Base-by-base conservation (phyloP, 75 land plant genomes). In the Pinus tabuliformis region DNA sequence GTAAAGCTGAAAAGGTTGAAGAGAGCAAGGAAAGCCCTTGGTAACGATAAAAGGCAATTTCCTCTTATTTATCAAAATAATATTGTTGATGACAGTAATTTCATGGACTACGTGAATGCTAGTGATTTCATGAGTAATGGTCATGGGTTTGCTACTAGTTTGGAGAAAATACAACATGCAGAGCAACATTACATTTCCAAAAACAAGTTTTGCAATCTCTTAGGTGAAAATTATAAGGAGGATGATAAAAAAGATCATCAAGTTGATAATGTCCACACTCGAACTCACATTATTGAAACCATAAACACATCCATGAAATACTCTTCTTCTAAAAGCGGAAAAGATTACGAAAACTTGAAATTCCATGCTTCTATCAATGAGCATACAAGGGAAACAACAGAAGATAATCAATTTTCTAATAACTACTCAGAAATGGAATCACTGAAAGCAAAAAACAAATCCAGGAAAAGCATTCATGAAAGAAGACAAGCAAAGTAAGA, bases 1-100 rank as follows among this genome's bases (percentile, higher is more conserved):
- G 26, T 0, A 33, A 33, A 33, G 0, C 2, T 89, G 22, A 89
- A 79, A 76, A 81, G 91, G 15, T 60, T 89, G 79, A 89, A 86
- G 86, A 86, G 73, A 73, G 78, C 74, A 58, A 30, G 59, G 78
- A 42, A 57, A 37, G 17, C 63, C 3, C 63, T 68, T n/a, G 30
- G 49, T 8, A 42, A 65, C 17, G 36, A 65, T 16, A 42, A 52
- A 18, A 15, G 13, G 22, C 72, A 22, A 60, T n/a, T 70, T 36
- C 73, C 45, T 22, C 20, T 64, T 8, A 33, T 11, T 21, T 28
- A 62, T 18, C 15, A 39, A 30, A 37, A 56, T 45, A 39, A 45
- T 6, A 28, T 13, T 15, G n/a, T 17, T 39, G 30, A 21, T 36
- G 30, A 12, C 16, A 16, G n/a, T 6, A 22, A 75, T 24, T 1